Base-by-base conservation (phyloP, 2,329 filamentous ascomycete genomes). In the Trichoderma atroviride region DNA sequence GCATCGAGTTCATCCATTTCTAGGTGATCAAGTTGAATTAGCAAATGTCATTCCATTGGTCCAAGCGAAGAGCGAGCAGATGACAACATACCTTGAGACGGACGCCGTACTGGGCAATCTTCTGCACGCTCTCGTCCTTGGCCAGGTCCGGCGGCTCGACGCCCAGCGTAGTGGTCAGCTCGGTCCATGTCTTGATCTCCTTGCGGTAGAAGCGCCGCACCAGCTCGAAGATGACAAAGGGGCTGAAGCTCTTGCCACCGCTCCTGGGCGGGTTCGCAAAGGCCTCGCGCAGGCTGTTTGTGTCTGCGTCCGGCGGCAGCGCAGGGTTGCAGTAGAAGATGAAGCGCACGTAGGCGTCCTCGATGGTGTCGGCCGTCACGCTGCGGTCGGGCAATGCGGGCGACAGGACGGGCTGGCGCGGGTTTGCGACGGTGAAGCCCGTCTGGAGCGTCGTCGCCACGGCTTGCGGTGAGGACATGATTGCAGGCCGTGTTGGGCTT, bases 1-100 rank as follows among this genome's bases (percentile, higher is more conserved):
- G 94, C 91, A 97, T 95, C 5, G 94, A 94, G 78, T 93, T 93
- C 92, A 97, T 96, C 94, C 94, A 97, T 76, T 95, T 90, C 92
- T 92, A 3, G 10, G 9, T 11, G 75, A 10, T 43, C 10, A 16
- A 14, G 29, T n/a, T 6, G n/a, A n/a, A 19, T 66, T n/a, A 66
- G 63, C n/a, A 19, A n/a, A n/a, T 4, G 3, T 9, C 4, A 13
- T 24, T 5, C 33, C 33, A 33, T 57, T 19, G 13, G 24, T n/a
- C 19, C 19, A 35, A 2, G 14, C 27, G 16, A 57, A 53, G 31
- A 35, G 47, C 3, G 29, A 35, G 29, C 16, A 35, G 53, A 14
- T 19, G 1, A 9, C 29, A 14, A 60, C 81, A 76, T 80, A 94
- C 92, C 88, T 97, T 97, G 69, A 97, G 82, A 70, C 94, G 88